Conservation (phyloP, 805 yeast genomes). For the Candida montana region DNA sequence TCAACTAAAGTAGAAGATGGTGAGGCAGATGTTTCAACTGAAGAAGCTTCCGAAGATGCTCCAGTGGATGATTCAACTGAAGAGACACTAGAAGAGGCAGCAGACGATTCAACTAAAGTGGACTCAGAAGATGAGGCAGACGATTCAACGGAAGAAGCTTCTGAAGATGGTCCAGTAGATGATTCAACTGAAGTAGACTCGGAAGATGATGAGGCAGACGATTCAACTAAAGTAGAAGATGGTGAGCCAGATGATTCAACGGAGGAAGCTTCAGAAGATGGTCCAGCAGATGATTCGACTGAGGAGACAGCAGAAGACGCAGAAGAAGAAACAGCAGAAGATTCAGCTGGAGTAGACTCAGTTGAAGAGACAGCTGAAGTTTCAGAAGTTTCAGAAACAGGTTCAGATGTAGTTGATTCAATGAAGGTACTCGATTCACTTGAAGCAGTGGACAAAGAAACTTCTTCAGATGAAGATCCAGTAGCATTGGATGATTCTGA, state of each 20-base stretch:
- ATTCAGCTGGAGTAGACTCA: neutral
- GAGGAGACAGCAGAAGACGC: conserved; percentile 1
- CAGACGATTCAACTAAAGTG: no score
- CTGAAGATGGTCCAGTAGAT: no score
- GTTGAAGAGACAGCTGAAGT: neutral
- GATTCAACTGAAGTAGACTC: neutral
- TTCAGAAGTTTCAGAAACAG: neutral
- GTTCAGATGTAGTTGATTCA: neutral
- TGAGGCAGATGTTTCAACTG: no score
- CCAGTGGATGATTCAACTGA: no score
- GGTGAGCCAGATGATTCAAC: neutral
- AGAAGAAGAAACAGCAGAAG: neutral
- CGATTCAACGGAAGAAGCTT: no score
- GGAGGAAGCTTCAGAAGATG: neutral
- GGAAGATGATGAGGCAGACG: neutral
- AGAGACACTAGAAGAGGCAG: no score
- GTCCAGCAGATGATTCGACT: conserved; percentile 1
- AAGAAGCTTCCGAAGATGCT: neutral
- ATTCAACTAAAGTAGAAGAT: neutral
- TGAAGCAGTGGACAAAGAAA: no score
- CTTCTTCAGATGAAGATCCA: no score
- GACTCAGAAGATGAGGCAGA: no score
- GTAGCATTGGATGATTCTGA: no score
- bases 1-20: no score
- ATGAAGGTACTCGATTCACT: no score